Evolutionary conservation across 2,329 filamentous ascomycete genomes (phyloP), one percentile per base, ranked within the genome.

Genomic region (Dactylellina haptotyla): DNA sequence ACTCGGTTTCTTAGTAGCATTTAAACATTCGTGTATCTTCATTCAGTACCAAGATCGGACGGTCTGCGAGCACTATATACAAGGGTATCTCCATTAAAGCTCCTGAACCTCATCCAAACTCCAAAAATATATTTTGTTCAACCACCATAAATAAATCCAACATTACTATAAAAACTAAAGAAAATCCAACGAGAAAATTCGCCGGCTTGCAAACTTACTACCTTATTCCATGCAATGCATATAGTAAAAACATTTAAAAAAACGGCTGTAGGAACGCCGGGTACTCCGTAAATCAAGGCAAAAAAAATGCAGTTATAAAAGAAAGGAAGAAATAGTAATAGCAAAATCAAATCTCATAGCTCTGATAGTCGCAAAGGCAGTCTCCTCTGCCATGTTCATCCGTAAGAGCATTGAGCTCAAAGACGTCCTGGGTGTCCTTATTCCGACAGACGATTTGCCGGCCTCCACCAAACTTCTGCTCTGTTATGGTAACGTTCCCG

Each of bases 351-450:
- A 12, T 9, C 32, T 56, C 9, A 25, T 41, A 20, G 28, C 61
- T 72, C n/a, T 61, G 43, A 25, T 72, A 72, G 18, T 59, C 25
- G 37, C 67, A 72, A n/a, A 72, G 28, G n/a, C 67, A 72, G 25
- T 58, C 9, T n/a, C 67, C 67, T 34, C n/a, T n/a, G 0, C 59
- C 67, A 23, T 58, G 20, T 9, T 16, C 45, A 3, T 32, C 1
- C 3, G 59, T 72, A 12, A 65, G n/a, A 37, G 12, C 10, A 5
- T 56, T 61, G 12, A 72, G 53, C 20, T 43, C 10, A 14, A 72
- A n/a, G 25, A 72, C 59, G 20, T 65, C 59, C 25, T 54, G 45
- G 4, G 67, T 61, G 3, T 56, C 39, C 26, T 41, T 59, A 48
- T 72, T 53, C 26, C 67, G 53, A 65, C 67, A 72, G 8, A 72